Base-by-base conservation (phyloP, 2,329 filamentous ascomycete genomes). In the Fusarium avenaceum region DNA sequence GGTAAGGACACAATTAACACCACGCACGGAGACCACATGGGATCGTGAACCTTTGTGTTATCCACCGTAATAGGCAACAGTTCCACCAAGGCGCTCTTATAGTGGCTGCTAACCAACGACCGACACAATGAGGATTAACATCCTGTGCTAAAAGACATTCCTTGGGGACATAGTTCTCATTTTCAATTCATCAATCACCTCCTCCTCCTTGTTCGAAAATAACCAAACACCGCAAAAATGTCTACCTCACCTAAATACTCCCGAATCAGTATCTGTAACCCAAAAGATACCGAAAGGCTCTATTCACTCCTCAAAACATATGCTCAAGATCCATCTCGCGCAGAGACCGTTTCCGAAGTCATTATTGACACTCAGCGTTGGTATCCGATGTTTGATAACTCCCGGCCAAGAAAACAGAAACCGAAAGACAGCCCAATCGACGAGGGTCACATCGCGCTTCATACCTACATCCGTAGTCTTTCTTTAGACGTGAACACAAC, bases 401-500 rank as follows among this genome's bases (percentile, higher is more conserved):
- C 17, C 33, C 7, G 17, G 9, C 8, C 15, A 5, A n/a, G 17
- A 9, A n/a, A 38, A 38, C 15, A 1, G 7, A 38, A n/a, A 9
- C 17, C 30, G 17, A n/a, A 9, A n/a, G 17, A 10, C 8, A 13
- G 1, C 7, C 32, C 17, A 35, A 7, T n/a, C 17, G 15, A 38
- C 6, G 15, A 38, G 17, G 15, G 15, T 38, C 33, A n/a, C 5
- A 7, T 17, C 15, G 17, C n/a, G 6, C 0, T 26, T 10, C 19
- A 14, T 1, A 3, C 10, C n/a, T 55, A 49, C 19, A 33, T 26
- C 5, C 24, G 33, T 7, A 2, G 1, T 3, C 20, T 55, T 14
- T 3, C 20, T 1, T 1, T 40, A 10, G 0, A 38, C 15, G 17
- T 15, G 0, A 0, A 22, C 22, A 14, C 1, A 0, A 38, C 33